Base-by-base conservation (phyloP, 169 alveolate species). In the Plasmodium adleri region DNA sequence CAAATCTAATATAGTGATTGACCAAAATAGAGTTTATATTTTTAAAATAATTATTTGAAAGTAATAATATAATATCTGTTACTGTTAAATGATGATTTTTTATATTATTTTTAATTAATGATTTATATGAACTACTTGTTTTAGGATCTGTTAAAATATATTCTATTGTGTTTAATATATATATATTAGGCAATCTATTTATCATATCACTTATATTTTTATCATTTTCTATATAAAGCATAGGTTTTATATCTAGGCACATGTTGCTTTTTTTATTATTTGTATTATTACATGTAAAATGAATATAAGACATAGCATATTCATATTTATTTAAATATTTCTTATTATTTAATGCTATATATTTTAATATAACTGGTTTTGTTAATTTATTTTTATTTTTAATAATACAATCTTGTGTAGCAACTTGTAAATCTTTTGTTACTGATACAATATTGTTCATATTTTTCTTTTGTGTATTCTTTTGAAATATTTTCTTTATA, bases 321-420 rank as follows among this genome's bases (percentile, higher is more conserved):
- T 68, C 66, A 83, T 83, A 83, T 28, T 83, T 45, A 50, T 26
- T 68, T 28, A 68, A 39, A 20, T 39, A 6, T 12, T 52, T 20
- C 54, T n/a, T 1, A 83, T 83, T 43, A 24, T 67, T 83, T 32
- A 83, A 83, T 2, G 85, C 80, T 56, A 83, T 68, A 22, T 83
- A 12, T 58, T 67, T 39, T 49, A 68, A 15, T 24, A 83, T 24
- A 22, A 78, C 67, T 6, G 12, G 59, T n/a, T 58, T 66, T 28
- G 72, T 64, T 78, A 78, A 56, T 39, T 49, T 78, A 52, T 13
- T n/a, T 17, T 20, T 49, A 52, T 64, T 78, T 32, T 66, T 32
- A 12, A 1, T 47, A 47, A 78, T 26, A 13, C 89, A 78, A 10
- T 78, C 47, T 49, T 66, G 50, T 24, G 78, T 56, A 45, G 70